Evolutionary conservation across 2,329 filamentous ascomycete species (phyloP), one percentile per base, ranked within the genome.

Genomic region (Colletotrichum chrysophilum): DNA sequence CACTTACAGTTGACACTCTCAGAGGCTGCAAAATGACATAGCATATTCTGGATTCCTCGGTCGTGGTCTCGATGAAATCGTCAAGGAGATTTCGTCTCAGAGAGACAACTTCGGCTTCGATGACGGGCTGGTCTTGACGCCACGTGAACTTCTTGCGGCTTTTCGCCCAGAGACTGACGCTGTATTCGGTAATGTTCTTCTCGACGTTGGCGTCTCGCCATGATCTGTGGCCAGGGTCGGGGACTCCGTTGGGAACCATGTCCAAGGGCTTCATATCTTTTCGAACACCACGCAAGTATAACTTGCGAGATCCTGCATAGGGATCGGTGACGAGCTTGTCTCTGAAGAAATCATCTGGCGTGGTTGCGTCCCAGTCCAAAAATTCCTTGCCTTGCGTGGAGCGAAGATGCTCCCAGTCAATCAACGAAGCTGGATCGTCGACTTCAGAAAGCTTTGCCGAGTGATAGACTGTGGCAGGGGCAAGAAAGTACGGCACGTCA

Each of bases 31-130:
- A 90, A 74, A 96, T 94, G 4, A 98, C 84, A 74, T 91, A 95
- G 78, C 93, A 94, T 61, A 82, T 88, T 65, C 85, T 85, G 1
- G 79, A 74, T 5, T 79, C 73, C 28, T 89, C 83, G 2, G 86
- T 84, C 4, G 87, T 85, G 34, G 91, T 88, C 9, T 89, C 87
- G 26, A 90, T 88, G 4, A 89, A 90, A 78, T 93, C 91, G 73
- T 96, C 95, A 2, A 98, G 88, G 38, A 97, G 89, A 82, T 98
- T 98, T 34, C 96, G 92, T n/a, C 96, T 92, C 38, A 96, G 88
- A 2, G 94, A 88, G 30, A 98, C 89, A 62, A 94, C 87, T 77
- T 96, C 91, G 0, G 94, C 95, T 79, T 93, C 89, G 7, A 98
- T 85, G 0, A 99, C 97, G 2, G 95, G 94, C 79, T 98, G 95